These are phyloP conservation scores for Alternaria gaisen DNA, from an alignment of 2,329 filamentous ascomycete species.

Conservation along the genomic window DNA sequence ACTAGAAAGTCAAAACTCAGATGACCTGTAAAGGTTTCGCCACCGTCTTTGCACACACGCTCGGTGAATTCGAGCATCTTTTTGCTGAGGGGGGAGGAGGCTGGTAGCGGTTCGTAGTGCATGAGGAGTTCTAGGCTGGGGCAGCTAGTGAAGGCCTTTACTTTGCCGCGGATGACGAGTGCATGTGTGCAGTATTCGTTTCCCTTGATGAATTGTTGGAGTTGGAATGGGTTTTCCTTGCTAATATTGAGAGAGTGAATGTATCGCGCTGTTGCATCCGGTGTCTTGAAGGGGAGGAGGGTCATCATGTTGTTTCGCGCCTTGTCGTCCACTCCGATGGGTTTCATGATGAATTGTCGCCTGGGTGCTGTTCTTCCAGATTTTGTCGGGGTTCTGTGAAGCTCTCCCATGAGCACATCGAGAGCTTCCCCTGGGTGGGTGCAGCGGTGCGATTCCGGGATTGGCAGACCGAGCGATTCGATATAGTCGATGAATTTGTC, in stretches of 20 bases:
- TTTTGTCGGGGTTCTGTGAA: constrained; percentile 17
- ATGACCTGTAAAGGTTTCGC: constrained; percentile 70
- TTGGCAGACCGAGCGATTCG: constrained; percentile 52
- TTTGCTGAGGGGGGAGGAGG: constrained; percentile 62
- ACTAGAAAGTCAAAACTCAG: constrained; percentile 77
- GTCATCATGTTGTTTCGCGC: constrained; percentile 68
- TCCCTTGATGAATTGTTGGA: constrained; percentile 72
- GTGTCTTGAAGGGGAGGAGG: constrained; percentile 65
- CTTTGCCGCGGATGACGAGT: constrained; percentile 69
- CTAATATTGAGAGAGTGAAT: constrained; percentile 66
- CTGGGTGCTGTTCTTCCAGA: constrained; percentile 31
- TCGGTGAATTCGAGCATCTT: constrained; percentile 73
- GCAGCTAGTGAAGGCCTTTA: constrained; percentile 74
- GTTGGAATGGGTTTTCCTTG: constrained; percentile 66
- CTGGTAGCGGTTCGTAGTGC: constrained; percentile 70
- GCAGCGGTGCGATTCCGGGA: constrained; percentile 60
- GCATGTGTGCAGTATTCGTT: constrained; percentile 77
- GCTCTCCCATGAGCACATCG: constrained; percentile 56
- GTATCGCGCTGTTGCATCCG: constrained; percentile 63
- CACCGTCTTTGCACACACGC: constrained; percentile 62
- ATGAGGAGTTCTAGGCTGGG: constrained; percentile 69
- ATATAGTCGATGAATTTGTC: constrained; percentile 70
- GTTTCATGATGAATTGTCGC: constrained; percentile 72
- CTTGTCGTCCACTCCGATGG: constrained; percentile 68
- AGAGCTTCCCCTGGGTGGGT: constrained; percentile 63